Base-by-base conservation (phyloP, 148 eudicot species). In the Camellia japonica region DNA sequence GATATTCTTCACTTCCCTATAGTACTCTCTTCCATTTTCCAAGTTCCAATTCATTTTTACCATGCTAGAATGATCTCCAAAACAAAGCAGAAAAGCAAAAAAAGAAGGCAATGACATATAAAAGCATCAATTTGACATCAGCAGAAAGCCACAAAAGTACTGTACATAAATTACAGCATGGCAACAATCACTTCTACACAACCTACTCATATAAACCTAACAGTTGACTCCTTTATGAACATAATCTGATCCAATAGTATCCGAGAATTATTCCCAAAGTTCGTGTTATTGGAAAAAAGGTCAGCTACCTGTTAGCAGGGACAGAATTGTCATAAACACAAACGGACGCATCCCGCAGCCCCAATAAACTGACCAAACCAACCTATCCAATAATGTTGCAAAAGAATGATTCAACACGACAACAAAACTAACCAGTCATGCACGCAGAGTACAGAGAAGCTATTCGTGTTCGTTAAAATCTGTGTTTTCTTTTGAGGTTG, bases 101-200 rank as follows among this genome's bases (percentile, higher is more conserved):
- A 41, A 18, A 11, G 76, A 62, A 16, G 67, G 38, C 54, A n/a
- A 66, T 44, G 47, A 0, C 60, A 44, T 69, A 20, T 1, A 77
- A 62, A 72, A 73, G n/a, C 68, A 72, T 4, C 78, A 65, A 38
- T 78, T 73, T 73, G 72, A 63, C 73, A 82, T 46, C 67, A 78
- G 30, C 30, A 41, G 52, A 73, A 75, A 74, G 75, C 6, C 62
- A 78, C 78, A 12, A 63, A 15, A 16, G 78, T 52, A 74, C 80
- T 82, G 81, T 85, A 82, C 83, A 82, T 47, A 72, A 71, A 80
- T 73, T 74, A 84, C 87, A 84, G 78, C 81, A 81, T 38, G 38
- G 66, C 73, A 70, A 63, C 64, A 51, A 52, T 79, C 9, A 12
- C 61, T 71, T 73, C 56, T 65, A 42, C 61, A 47, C 16, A 41